Evolutionary conservation across 1,284 basidiomycete genomes (phyloP).

Genomic region (Trichosporon coremiiforme): DNA sequence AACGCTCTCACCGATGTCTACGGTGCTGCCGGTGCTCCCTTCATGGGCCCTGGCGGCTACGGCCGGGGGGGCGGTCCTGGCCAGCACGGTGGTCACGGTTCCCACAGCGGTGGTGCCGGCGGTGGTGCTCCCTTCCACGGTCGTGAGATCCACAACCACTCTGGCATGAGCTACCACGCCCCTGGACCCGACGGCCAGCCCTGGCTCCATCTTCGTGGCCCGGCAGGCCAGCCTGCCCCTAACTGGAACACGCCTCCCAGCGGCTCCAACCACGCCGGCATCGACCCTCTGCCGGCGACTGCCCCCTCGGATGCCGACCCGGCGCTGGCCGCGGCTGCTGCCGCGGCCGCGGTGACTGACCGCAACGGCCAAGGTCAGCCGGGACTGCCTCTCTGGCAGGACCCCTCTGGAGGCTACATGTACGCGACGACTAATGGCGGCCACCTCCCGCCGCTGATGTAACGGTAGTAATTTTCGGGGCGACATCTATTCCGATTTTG

Average conservation of each 20-base stretch:
- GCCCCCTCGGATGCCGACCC: slow-evolving; percentile 33
- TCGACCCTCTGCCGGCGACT: slow-evolving; percentile 34
- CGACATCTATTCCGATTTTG: slow-evolving; percentile 20
- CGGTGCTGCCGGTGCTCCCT: slow-evolving; percentile 47
- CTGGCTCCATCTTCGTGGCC: slow-evolving; percentile 53
- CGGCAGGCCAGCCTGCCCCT: slow-evolving; percentile 45
- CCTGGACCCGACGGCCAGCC: slow-evolving; percentile 54
- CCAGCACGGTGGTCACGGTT: slow-evolving; percentile 27
- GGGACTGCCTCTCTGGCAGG: slow-evolving; percentile 33
- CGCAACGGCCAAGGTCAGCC: slow-evolving; percentile 30
- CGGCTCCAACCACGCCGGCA: slow-evolving; percentile 26
- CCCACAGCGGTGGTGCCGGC: slow-evolving; percentile 23
- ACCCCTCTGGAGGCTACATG: slow-evolving; percentile 33
- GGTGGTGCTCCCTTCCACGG: slow-evolving; percentile 32
- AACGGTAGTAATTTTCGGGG: slow-evolving; percentile 23
- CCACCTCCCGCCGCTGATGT: slow-evolving; percentile 33
- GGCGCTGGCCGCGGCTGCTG: slow-evolving; percentile 25
- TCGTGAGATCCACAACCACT: slow-evolving; percentile 44
- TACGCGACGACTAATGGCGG: slow-evolving; percentile 32
- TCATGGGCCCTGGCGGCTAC: slow-evolving; percentile 43
- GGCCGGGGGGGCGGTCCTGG: slow-evolving; percentile 29
- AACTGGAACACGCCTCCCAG: slow-evolving; percentile 38
- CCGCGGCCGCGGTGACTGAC: slow-evolving; percentile 25
- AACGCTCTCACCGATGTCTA: slow-evolving; percentile 57
- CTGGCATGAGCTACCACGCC: slow-evolving; percentile 52